Evolutionary conservation across 2,329 filamentous ascomycete species (phyloP).

Genomic region (Aspergillus spinulosporus): DNA sequence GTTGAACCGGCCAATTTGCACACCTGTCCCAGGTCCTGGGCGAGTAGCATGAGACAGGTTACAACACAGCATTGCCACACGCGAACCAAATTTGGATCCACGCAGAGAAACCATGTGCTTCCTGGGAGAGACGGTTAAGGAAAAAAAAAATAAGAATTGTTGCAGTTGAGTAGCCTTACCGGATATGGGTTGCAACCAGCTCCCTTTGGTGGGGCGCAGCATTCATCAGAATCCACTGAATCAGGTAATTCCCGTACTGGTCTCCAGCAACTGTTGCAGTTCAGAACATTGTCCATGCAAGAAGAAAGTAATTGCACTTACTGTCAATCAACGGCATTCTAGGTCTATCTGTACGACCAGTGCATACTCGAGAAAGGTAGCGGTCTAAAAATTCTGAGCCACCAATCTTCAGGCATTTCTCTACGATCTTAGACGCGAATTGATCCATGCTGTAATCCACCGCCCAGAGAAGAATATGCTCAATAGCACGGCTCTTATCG

Average conservation of each 20-base stretch:
- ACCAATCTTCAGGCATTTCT: conserved; percentile 98
- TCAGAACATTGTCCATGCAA: conserved; percentile 14
- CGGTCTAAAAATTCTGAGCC: conserved; percentile 85
- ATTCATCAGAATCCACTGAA: conserved; percentile 95
- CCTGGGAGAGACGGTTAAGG: conserved; percentile 33
- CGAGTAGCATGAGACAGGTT: conserved; percentile 88
- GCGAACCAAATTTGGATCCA: conserved; percentile 96
- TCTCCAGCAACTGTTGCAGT: conserved; percentile 72
- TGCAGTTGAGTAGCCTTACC: conserved; percentile 42
- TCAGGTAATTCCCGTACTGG: conserved; percentile 97
- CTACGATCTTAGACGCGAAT: conserved; percentile 97
- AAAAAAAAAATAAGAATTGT: neutral
- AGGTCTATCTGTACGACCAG: conserved; percentile 83
- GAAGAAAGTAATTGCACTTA: conserved; percentile 39
- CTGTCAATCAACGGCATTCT: conserved; percentile 96
- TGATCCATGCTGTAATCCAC: conserved; percentile 99
- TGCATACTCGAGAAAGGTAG: conserved; percentile 91
- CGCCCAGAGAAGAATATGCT: conserved; percentile 90
- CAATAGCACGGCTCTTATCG: conserved; percentile 89
- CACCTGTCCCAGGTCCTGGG: conserved; percentile 77
- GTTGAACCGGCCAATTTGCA: conserved; percentile 61
- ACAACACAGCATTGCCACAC: conserved; percentile 97
- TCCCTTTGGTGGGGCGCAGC: conserved; percentile 86
- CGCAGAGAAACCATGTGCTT: conserved; percentile 99
- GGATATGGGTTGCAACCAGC: conserved; percentile 87